Evolutionary conservation across 257 asterid genomes (phyloP).

Genomic region (Nicotiana undulata): DNA sequence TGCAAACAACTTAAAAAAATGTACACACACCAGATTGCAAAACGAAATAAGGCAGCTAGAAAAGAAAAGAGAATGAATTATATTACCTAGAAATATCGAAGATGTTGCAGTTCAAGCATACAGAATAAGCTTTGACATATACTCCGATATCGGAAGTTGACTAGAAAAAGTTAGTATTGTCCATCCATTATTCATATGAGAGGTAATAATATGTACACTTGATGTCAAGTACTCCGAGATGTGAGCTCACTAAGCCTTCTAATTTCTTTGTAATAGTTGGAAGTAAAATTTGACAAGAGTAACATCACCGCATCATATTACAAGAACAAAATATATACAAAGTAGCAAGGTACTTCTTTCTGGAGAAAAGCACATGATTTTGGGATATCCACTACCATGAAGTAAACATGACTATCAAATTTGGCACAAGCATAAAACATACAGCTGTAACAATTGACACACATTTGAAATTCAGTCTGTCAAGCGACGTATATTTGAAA

Average conservation of each 20-base stretch:
- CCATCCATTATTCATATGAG: not conserved
- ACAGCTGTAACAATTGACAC: not conserved
- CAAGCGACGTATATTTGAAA: not conserved
- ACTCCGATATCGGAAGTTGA: not conserved
- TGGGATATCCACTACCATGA: not conserved
- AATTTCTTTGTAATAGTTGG: not conserved
- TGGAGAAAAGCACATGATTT: not conserved
- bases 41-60: not conserved
- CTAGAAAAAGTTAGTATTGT: not conserved
- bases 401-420: not conserved
- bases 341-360: not conserved
- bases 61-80: not conserved
- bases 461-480: not conserved
- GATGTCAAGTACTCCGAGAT: not conserved
- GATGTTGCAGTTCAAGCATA: not conserved
- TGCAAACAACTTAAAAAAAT: conserved; percentile 1
- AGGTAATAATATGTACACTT: not conserved
- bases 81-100: not conserved
- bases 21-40: not conserved
- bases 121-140: not conserved
- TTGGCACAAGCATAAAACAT: not conserved
- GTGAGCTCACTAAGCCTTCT: not conserved
- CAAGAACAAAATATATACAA: not conserved
- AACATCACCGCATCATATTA: not conserved
- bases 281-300: not conserved